Base-by-base conservation (phyloP, 116 monocot species). In the Posidonia oceanica region DNA sequence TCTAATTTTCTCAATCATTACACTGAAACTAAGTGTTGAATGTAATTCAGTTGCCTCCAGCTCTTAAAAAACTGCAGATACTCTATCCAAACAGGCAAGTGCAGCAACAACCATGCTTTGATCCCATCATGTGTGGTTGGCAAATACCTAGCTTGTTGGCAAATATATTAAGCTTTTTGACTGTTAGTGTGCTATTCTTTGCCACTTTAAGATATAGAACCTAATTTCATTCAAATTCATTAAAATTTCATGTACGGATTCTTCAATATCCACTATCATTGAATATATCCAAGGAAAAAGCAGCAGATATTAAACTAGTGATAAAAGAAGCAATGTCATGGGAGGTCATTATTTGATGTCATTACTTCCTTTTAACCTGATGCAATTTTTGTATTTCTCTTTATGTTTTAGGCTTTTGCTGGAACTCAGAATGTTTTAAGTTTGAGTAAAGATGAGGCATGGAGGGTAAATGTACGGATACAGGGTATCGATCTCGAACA, bases 401-500 rank as follows among this genome's bases (percentile, higher is more conserved):
- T 36, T 13, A 16, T 75, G 59, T 44, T 22, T 7, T 71, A 92
- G 97, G 77, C 80, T 51, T 97, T 92, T 82, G 69, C 83, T 69
- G 97, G 97, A 58, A 97, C 97, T 60, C 97, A 97, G 74, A 97
- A 97, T 85, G 92, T 97, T 57, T 97, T 87, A 39, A 69, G 68
- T 53, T 63, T 63, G 21, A 68, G 68, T 37, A 92, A 97, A 64
- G 97, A 92, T 72, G 97, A 97, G 76, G 97, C 97, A 52, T 97
- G 97, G 97, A 91, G 85, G 67, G 97, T 97, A 42, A 97, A 97
- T 79, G 92, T 97, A 2, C 75, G 85, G 44, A 89, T 92, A 40
- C 89, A 97, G 75, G 92, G 89, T 57, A 78, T 84, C 68, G 92
- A 97, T 83, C 80, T 82, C 68, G 89, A 87, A 23, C 80, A 92